A percentile compares a stretch with the other conserved stretches of the same genome.
These are phyloP conservation scores for Monarda citriodora DNA, from an alignment of 305 asterid species.

Conservation along the genomic window DNA sequence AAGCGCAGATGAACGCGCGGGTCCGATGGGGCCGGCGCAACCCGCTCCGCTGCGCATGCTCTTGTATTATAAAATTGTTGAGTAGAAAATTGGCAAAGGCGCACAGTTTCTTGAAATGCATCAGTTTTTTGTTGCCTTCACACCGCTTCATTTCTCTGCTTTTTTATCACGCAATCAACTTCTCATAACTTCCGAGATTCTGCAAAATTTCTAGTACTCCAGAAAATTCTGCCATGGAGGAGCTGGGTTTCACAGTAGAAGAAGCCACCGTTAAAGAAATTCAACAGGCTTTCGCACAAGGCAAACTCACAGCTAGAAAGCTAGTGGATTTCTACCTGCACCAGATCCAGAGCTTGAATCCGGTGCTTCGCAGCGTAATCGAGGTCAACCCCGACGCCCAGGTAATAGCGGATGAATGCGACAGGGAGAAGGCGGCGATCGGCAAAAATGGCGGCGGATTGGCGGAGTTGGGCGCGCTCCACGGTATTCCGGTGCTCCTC, in stretches of 20 bases:
- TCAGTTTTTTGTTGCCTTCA: not conserved
- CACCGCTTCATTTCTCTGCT: constrained; percentile 3
- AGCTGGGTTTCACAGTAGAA: constrained; percentile 35
- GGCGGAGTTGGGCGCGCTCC: constrained; percentile 28
- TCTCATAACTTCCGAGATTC: constrained; percentile 7
- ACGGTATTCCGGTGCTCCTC: constrained; percentile 72
- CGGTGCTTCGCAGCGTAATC: constrained; percentile 48
- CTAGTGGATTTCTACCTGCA: constrained; percentile 59
- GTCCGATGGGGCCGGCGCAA: too few species aligned
- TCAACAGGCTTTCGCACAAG: constrained; percentile 46
- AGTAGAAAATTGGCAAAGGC: not conserved
- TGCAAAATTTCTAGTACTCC: not conserved
- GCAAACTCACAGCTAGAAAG: constrained; percentile 41
- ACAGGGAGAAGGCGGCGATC: constrained; percentile 24
- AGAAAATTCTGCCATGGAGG: constrained; percentile 7
- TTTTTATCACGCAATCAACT: too few species aligned
- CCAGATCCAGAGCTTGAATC: constrained; percentile 50
- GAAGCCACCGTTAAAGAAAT: constrained; percentile 56
- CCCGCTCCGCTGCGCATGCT: too few species aligned
- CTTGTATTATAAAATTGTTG: not conserved
- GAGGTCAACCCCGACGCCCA: constrained; percentile 71
- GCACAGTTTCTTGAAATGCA: not conserved
- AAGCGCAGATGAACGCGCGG: too few species aligned
- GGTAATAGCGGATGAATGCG: constrained; percentile 48
- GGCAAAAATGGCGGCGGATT: not conserved